These are phyloP conservation scores for Pholiota microspora DNA, from an alignment of 768 basidiomycete species.

Conservation along the genomic window DNA sequence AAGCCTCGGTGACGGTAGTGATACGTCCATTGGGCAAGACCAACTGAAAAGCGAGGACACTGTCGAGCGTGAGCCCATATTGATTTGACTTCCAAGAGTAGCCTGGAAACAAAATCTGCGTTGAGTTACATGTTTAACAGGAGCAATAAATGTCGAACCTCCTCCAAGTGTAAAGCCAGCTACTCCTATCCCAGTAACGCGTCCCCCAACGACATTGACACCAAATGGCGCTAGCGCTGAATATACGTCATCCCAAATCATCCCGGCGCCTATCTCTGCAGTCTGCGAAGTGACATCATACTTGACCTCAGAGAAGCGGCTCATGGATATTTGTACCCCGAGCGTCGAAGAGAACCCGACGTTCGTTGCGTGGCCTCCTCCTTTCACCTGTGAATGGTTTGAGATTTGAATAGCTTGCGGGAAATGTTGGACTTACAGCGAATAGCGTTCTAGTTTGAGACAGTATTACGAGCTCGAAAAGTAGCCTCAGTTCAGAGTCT, in stretches of 20 bases:
- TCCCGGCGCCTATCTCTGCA: conserved; percentile 38
- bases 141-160: conserved; percentile 24
- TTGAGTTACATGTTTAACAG: not conserved
- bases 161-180: conserved; percentile 59
- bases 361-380: conserved; percentile 56
- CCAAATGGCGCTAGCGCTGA: conserved; percentile 43
- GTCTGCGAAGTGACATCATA: conserved; percentile 40
- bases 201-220: conserved; percentile 56
- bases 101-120: conserved; percentile 38
- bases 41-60: conserved; percentile 48
- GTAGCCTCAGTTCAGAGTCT: not conserved
- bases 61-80: conserved; percentile 55
- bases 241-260: conserved; percentile 66
- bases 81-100: conserved; percentile 66
- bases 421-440: conserved; percentile 5
- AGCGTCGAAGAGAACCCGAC: conserved; percentile 56
- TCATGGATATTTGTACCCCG: conserved; percentile 58
- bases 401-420: not conserved
- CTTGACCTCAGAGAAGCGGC: conserved; percentile 38
- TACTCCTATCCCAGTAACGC: conserved; percentile 57
- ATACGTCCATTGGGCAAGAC: conserved; percentile 52
- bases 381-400: conserved; percentile 43
- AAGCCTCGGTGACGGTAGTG: conserved; percentile 27
- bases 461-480: conserved; percentile 11
- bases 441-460: conserved; percentile 12